These are phyloP conservation scores for Fusarium nelsonii DNA, from an alignment of 2,329 filamentous ascomycete species.

Conservation along the genomic window DNA sequence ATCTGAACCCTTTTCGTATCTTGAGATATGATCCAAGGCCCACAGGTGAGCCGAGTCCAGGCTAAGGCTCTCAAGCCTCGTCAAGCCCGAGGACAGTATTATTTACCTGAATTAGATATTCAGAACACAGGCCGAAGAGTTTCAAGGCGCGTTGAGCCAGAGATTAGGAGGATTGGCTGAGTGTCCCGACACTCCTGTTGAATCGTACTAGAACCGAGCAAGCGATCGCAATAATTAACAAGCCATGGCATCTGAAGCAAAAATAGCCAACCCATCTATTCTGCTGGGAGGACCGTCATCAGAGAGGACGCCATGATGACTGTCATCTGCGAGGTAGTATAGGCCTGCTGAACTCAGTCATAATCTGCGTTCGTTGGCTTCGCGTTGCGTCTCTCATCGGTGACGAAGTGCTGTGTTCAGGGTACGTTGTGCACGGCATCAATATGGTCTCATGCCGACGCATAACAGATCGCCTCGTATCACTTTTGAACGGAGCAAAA, in stretches of 20 bases:
- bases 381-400: background rate
- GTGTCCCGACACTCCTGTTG: conserved; percentile 12
- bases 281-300: background rate
- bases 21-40: background rate
- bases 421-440: conserved; percentile 3
- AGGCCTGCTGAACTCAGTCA: background rate
- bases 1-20: background rate
- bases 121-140: conserved; percentile 6
- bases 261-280: background rate
- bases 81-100: conserved; percentile 2
- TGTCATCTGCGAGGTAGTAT: background rate
- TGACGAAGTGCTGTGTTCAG: conserved; percentile 6
- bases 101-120: conserved; percentile 13
- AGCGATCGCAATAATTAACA: conserved; percentile 5
- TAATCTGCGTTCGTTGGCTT: background rate
- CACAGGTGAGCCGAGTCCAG: conserved; percentile 18
- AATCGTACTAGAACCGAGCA: conserved; percentile 1
- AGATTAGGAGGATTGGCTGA: conserved; percentile 12
- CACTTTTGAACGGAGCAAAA: conserved; percentile 18
- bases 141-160: conserved; percentile 18
- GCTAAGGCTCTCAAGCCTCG: conserved; percentile 19
- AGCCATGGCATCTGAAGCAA: conserved; percentile 22
- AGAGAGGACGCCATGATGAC: background rate
- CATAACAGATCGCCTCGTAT: conserved; percentile 31
- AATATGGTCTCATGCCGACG: conserved; percentile 16